These are phyloP conservation scores for Colletotrichum acutatum DNA, from an alignment of 2,329 filamentous ascomycete genomes.

Conservation along the genomic window DNA sequence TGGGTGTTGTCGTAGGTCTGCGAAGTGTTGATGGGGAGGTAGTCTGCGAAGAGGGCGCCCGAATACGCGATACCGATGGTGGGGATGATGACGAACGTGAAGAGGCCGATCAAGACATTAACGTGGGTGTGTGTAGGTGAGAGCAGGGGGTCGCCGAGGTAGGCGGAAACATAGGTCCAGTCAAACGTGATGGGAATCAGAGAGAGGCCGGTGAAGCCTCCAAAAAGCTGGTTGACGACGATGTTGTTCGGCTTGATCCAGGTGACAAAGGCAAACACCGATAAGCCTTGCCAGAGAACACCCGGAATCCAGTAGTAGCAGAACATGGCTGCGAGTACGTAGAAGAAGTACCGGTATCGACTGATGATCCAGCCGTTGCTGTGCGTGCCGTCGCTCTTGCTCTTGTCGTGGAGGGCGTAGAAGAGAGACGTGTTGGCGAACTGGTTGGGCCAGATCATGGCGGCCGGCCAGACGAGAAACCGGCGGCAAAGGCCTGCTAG, in stretches of 20 bases:
- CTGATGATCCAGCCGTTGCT: conserved; percentile 56
- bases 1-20: conserved; percentile 68
- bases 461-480: conserved; percentile 68
- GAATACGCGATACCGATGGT: conserved; percentile 59
- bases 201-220: conserved; percentile 66
- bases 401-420: conserved; percentile 54
- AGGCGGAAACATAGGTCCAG: conserved; percentile 58
- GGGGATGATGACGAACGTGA: conserved; percentile 24
- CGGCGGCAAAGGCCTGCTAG: conserved; percentile 66
- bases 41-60: conserved; percentile 59
- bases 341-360: conserved; percentile 46
- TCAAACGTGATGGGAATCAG: conserved; percentile 71
- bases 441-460: conserved; percentile 70
- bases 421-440: conserved; percentile 61
- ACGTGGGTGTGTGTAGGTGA: conserved; percentile 29
- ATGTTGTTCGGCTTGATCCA: conserved; percentile 70
- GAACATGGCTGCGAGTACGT: conserved; percentile 54
- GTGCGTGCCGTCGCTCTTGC: conserved; percentile 50
- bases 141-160: conserved; percentile 45
- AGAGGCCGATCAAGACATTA: conserved; percentile 22
- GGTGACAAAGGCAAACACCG: conserved; percentile 66
- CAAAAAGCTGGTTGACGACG: conserved; percentile 70
- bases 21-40: conserved; percentile 65
- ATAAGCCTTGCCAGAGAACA: conserved; percentile 59
- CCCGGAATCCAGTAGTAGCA: conserved; percentile 66